Evolutionary conservation across 1,284 basidiomycete species (phyloP).

Genomic region (Pseudozyma tsukubaensis): DNA sequence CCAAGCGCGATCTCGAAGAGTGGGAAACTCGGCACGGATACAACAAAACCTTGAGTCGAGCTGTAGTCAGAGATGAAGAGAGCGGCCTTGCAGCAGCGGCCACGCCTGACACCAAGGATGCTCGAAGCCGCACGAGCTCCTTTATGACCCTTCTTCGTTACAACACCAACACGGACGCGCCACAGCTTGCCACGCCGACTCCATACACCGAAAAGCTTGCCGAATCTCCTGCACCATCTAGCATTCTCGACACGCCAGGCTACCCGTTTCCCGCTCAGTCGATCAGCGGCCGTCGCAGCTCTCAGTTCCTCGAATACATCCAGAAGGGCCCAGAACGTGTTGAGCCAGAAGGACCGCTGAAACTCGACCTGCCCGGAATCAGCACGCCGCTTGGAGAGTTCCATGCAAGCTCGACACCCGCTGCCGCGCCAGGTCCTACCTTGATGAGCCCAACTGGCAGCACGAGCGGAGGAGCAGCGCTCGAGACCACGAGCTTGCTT

Average conservation of each 20-base stretch:
- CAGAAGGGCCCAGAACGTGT: conserved; percentile 39
- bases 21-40: conserved; percentile 88
- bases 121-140: conserved; percentile 29
- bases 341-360: conserved; percentile 22
- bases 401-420: background rate
- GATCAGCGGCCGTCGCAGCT: conserved; percentile 22
- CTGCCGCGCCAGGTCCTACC: background rate
- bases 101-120: conserved; percentile 14
- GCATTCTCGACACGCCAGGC: conserved; percentile 18
- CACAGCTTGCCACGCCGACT: conserved; percentile 22
- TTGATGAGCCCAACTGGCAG: conserved; percentile 9
- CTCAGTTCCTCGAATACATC: conserved; percentile 47
- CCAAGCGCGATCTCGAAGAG: conserved; percentile 78
- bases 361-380: conserved; percentile 23
- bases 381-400: conserved; percentile 18
- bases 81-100: conserved; percentile 5
- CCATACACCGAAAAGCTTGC: conserved; percentile 23
- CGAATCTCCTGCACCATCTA: conserved; percentile 29
- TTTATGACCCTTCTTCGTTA: conserved; percentile 38
- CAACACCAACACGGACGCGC: conserved; percentile 23
- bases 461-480: background rate
- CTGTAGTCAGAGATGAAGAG: conserved; percentile 22
- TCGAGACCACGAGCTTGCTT: background rate
- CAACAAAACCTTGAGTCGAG: conserved; percentile 31
- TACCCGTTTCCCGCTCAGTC: conserved; percentile 34